Evolutionary conservation across 2,329 filamentous ascomycete species (phyloP).

Genomic region (Trichophyton verrucosum): DNA sequence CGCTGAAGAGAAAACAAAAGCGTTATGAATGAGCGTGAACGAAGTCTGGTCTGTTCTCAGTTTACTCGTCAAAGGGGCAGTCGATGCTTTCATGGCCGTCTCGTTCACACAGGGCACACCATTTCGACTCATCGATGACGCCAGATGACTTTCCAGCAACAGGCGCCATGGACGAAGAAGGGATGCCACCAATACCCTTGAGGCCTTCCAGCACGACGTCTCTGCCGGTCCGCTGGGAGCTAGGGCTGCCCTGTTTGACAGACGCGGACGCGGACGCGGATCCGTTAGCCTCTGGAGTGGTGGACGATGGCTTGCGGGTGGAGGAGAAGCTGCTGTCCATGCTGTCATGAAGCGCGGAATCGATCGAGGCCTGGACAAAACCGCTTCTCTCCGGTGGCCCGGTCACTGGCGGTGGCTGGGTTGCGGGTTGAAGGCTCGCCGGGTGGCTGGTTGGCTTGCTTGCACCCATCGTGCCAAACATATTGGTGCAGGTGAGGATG

Average conservation of each 20-base stretch:
- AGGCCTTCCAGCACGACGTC: slow-evolving; percentile 33
- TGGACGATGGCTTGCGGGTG: background rate
- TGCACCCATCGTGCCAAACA: slow-evolving; percentile 47
- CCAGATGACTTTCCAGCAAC: slow-evolving; percentile 68
- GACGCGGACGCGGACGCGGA: background rate
- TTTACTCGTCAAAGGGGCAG: slow-evolving; percentile 72
- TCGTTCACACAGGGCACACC: slow-evolving; percentile 92
- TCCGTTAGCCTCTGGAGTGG: slow-evolving; percentile 1
- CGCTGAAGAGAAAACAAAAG: background rate
- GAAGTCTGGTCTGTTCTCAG: background rate
- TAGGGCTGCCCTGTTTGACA: slow-evolving; percentile 8
- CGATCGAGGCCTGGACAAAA: background rate
- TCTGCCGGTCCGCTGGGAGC: slow-evolving; percentile 28
- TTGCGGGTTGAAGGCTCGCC: slow-evolving; percentile 4
- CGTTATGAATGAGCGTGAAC: background rate
- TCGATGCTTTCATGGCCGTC: slow-evolving; percentile 95
- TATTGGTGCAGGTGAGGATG: slow-evolving; percentile 85
- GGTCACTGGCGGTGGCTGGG: background rate
- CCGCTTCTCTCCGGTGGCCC: background rate
- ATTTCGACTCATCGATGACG: slow-evolving; percentile 71
- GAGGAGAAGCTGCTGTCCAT: background rate
- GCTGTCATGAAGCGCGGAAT: background rate
- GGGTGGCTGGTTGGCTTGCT: slow-evolving; percentile 12
- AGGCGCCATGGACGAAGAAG: slow-evolving; percentile 41
- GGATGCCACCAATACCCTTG: slow-evolving; percentile 29